These are phyloP conservation scores for Colletotrichum scovillei DNA, from an alignment of 2,329 filamentous ascomycete species.

Conservation along the genomic window DNA sequence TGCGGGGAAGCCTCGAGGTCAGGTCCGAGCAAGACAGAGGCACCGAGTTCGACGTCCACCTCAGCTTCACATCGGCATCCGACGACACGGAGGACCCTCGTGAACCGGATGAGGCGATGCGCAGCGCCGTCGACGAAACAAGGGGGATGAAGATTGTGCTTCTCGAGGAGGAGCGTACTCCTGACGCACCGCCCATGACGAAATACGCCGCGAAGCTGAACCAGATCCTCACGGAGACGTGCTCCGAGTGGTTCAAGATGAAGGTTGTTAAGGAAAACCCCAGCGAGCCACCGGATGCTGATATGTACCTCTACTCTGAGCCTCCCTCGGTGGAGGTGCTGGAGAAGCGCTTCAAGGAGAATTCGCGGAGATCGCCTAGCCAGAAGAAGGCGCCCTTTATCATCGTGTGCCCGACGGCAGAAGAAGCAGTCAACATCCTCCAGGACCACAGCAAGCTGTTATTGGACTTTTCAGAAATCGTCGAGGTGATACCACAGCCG, in stretches of 20 bases:
- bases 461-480: slow-evolving; percentile 39
- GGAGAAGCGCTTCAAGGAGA: slow-evolving; percentile 37
- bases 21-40: slow-evolving; percentile 63
- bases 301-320: slow-evolving; percentile 43
- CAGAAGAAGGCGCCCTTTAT: slow-evolving; percentile 40
- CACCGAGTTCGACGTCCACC: slow-evolving; percentile 63
- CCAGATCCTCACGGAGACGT: slow-evolving; percentile 44
- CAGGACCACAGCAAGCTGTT: slow-evolving; percentile 39
- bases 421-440: slow-evolving; percentile 43
- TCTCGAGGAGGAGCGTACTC: slow-evolving; percentile 27
- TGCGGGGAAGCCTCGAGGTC: slow-evolving; percentile 70
- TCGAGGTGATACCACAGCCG: slow-evolving; percentile 47
- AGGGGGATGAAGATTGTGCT: slow-evolving; percentile 38
- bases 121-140: slow-evolving; percentile 28
- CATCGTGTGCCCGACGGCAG: slow-evolving; percentile 44
- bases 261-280: slow-evolving; percentile 39
- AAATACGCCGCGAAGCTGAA: slow-evolving; percentile 41
- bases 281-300: slow-evolving; percentile 24
- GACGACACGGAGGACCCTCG: slow-evolving; percentile 31
- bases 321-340: slow-evolving; percentile 40
- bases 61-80: slow-evolving; percentile 49
- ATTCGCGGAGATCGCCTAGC: background rate
- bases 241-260: slow-evolving; percentile 49
- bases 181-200: background rate
- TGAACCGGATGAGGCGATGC: slow-evolving; percentile 32